phyloP scores from a whole-genome alignment of 208 protist genomes.

The Kentomonas sorsogonicus region DNA sequence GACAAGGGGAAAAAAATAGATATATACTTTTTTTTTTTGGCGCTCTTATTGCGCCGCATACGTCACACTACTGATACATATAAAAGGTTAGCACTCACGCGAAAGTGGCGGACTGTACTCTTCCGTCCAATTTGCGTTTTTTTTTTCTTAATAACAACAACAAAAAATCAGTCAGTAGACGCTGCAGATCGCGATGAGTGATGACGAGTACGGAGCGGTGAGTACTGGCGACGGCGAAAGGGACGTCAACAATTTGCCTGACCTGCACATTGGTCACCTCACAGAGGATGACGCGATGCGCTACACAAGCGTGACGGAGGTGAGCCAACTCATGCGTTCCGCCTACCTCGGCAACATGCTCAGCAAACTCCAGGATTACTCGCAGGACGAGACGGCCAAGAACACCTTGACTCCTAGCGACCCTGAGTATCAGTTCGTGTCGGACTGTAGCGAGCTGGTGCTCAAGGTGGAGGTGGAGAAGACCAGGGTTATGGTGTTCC shows the following conservation, averaged over 20 bases:
- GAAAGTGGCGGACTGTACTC: no score
- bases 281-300: constrained; percentile 78
- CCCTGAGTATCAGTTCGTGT: constrained; percentile 86
- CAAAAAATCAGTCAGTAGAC: no score
- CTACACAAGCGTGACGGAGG: constrained; percentile 77
- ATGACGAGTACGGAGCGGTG: constrained; percentile 7
- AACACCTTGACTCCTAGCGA: constrained; percentile 80
- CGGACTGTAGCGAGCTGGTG: constrained; percentile 82
- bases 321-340: constrained; percentile 72
- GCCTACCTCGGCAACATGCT: constrained; percentile 74
- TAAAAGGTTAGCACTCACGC: no score
- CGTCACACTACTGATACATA: no score
- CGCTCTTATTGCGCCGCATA: no score
- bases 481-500: constrained; percentile 78
- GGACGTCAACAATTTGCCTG: constrained; percentile 25
- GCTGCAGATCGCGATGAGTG: not conserved
- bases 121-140: no score
- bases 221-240: constrained; percentile 1
- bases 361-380: constrained; percentile 65
- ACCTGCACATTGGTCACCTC: constrained; percentile 25
- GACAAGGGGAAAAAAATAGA: no score
- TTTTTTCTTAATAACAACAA: no score
- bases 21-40: no score
- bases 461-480: constrained; percentile 88
- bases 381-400: constrained; percentile 46